Evolutionary conservation across 2,329 filamentous ascomycete species (phyloP), one percentile per base, ranked within the genome.

Genomic region (Pyricularia sp.): DNA sequence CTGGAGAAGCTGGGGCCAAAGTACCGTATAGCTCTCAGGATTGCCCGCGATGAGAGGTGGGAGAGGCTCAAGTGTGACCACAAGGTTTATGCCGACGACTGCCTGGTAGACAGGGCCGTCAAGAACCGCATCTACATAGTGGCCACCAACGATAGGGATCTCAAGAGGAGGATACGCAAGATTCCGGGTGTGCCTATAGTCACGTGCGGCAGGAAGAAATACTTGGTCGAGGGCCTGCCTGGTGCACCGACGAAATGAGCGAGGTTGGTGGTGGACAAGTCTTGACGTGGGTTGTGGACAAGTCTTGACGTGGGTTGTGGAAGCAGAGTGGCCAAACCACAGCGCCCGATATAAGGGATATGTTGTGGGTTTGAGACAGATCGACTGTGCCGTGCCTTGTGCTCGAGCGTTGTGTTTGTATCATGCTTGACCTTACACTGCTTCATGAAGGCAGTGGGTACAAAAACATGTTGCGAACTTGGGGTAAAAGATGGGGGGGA

Each of bases 31-130:
- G 94, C 94, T 0, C 79, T 97, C 69, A 84, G 91, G 17, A 93
- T 97, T 68, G 95, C 95, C 0, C 84, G 94, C 68, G 95, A 99
- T 77, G 92, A 97, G 79, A 83, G 94, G 70, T 98, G 92, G 86
- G 90, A 94, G 77, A 82, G 94, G 67, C 80, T 97, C 65, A 88
- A 90, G 76, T 99, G 95, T 79, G 92, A 94, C 74, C 95, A 98
- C 82, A 94, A 93, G 79, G 93, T 86, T n/a, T 90, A 92, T 74
- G 83, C 93, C 10, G 93, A 97, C 81, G 93, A 97, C 80, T 96
- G 92, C 76, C 86, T 93, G 25, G 89, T 92, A 58, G 90, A 92
- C 76, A 80, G 89, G n/a, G 86, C 92, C 26, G 85, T 88, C 74
- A 91, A 92, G 78, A 86, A 89, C 75, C 87, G 90, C 76, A 89